Conservation (phyloP, 805 yeast genomes). For the Candida sanyiensis region DNA sequence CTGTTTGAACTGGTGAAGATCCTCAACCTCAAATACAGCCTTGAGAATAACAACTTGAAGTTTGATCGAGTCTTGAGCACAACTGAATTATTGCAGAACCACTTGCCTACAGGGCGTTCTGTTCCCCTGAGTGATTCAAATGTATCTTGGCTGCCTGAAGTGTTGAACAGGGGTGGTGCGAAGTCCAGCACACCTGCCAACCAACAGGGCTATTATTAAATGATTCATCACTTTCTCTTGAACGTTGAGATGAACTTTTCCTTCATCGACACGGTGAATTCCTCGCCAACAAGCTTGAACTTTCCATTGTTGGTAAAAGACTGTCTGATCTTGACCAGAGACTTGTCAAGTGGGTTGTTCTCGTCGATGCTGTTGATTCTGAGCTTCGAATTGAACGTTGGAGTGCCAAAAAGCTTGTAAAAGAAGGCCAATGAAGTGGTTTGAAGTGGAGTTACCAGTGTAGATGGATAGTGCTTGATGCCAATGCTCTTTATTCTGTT, state of each 20-base stretch:
- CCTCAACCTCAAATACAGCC: constrained; percentile 36
- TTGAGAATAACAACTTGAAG: constrained; percentile 34
- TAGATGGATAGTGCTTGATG: constrained; percentile 26
- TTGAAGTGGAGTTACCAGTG: constrained; percentile 30
- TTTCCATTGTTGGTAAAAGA: constrained; percentile 41
- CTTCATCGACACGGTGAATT: constrained; percentile 40
- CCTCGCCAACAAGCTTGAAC: constrained; percentile 41
- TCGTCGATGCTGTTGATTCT: constrained; percentile 22
- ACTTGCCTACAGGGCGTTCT: constrained; percentile 23
- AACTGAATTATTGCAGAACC: constrained; percentile 10
- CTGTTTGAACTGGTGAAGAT: constrained; percentile 37
- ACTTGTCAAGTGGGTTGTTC: constrained; percentile 18
- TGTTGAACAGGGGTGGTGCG: background rate
- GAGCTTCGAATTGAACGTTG: constrained; percentile 22
- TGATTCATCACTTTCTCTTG: constrained; percentile 7
- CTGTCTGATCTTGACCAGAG: constrained; percentile 26
- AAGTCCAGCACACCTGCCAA: background rate
- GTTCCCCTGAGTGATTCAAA: constrained; percentile 18
- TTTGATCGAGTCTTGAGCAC: constrained; percentile 19
- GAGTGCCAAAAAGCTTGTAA: constrained; percentile 20
- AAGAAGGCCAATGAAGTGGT: constrained; percentile 14
- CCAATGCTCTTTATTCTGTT: constrained; percentile 23
- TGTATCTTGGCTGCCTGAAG: constrained; percentile 17
- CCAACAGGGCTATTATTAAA: constrained; percentile 2
- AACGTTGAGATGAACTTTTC: constrained; percentile 35